phyloP scores from a whole-genome alignment of 345 rosid genomes.

The Geranium brycei region DNA sequence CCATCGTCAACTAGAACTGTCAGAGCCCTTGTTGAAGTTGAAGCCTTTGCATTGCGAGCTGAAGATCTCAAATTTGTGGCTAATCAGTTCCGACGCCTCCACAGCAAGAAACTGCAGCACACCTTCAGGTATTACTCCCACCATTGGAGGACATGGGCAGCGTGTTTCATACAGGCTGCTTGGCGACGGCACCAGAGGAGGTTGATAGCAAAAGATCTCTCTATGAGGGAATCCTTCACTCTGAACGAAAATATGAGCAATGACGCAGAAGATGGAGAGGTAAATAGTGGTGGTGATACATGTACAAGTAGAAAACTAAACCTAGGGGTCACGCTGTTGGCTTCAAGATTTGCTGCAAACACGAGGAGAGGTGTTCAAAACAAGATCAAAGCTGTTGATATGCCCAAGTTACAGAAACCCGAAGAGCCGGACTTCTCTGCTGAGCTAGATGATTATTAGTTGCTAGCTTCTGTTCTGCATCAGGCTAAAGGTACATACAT shows the following conservation, averaged over 20 bases:
- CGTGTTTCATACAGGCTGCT: conserved; percentile 87
- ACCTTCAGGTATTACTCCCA: conserved; percentile 80
- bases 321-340: conserved; percentile 56
- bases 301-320: conserved; percentile 25
- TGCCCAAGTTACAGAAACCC: conserved; percentile 75
- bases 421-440: conserved; percentile 77
- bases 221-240: conserved; percentile 30
- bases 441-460: conserved; percentile 35
- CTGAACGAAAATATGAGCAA: conserved; percentile 13
- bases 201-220: conserved; percentile 33
- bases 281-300: conserved; percentile 8
- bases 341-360: conserved; percentile 80
- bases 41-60: conserved; percentile 83
- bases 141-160: conserved; percentile 99
- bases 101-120: conserved; percentile 90
- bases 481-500: too few species aligned
- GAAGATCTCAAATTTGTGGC: conserved; percentile 92
- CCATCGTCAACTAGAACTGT: conserved; percentile 94
- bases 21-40: conserved; percentile 69
- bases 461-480: too few species aligned
- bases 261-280: conserved; percentile 10
- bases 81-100: conserved; percentile 79
- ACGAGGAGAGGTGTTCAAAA: conserved; percentile 59
- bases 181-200: conserved; percentile 72
- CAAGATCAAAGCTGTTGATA: conserved; percentile 42